phyloP scores from a whole-genome alignment of 192 early-diverging fungal genomes.

The Lobulomyces angularis region DNA sequence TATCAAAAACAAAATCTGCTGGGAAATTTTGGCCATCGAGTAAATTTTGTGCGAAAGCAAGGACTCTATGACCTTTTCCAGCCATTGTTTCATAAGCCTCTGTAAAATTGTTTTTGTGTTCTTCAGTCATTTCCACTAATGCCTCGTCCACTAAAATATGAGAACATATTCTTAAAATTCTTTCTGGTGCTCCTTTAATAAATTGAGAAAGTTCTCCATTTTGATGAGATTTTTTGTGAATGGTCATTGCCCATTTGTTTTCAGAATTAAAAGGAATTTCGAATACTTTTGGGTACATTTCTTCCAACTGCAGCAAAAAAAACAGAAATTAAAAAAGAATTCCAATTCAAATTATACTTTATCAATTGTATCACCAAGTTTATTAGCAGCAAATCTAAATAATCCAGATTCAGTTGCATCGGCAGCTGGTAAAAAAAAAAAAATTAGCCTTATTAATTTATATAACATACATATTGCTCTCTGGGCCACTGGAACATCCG shows the following conservation, averaged over 20 bases:
- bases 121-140: constrained; percentile 49
- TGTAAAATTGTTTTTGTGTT: constrained; percentile 53
- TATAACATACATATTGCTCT: constrained; percentile 25
- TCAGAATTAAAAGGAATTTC: constrained; percentile 93
- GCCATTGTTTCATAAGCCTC: constrained; percentile 83
- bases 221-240: constrained; percentile 64
- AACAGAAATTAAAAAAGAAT: too few relatives aligned
- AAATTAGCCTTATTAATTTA: constrained; percentile 22
- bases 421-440: too few relatives aligned
- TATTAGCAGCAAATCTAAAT: constrained; percentile 62
- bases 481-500: constrained; percentile 69
- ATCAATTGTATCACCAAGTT: constrained; percentile 60
- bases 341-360: too few relatives aligned
- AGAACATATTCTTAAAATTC: constrained; percentile 70
- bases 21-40: constrained; percentile 60
- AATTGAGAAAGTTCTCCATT: constrained; percentile 61
- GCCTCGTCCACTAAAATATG: constrained; percentile 48
- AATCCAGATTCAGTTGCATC: constrained; percentile 94
- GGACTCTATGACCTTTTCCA: constrained; percentile 79
- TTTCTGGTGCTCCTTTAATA: constrained; percentile 94
- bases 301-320: too few relatives aligned
- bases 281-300: constrained; percentile 73
- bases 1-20: constrained; percentile 59
- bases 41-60: constrained; percentile 78
- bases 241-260: constrained; percentile 88